Evolutionary conservation across 2,329 filamentous ascomycete genomes (phyloP).

Genomic region (Talaromyces marneffei): DNA sequence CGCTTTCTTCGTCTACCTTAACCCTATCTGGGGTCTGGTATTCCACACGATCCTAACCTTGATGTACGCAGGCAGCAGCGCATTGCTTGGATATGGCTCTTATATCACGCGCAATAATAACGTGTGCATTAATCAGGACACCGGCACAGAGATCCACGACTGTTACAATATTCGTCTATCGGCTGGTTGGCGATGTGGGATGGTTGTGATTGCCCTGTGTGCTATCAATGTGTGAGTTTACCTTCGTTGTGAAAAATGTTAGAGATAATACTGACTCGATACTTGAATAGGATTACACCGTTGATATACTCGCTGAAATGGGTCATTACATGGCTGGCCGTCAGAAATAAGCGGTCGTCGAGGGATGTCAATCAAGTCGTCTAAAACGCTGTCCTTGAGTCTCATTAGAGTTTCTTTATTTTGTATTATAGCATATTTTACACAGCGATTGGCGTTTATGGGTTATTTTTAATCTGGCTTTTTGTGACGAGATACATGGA

Average conservation of each 20-base stretch:
- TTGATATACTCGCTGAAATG: neutral
- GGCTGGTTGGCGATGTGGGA: constrained; percentile 10
- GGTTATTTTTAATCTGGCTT: neutral
- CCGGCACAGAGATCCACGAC: neutral
- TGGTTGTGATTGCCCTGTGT: constrained; percentile 5
- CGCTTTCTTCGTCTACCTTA: neutral
- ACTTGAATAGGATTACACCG: neutral
- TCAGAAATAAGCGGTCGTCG: neutral
- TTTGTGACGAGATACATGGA: neutral
- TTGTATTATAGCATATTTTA: neutral
- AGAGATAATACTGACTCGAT: neutral
- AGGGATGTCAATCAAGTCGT: neutral
- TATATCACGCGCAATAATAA: constrained; percentile 11
- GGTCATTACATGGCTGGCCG: neutral
- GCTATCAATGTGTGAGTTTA: neutral
- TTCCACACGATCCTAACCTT: neutral
- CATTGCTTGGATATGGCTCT: constrained; percentile 5
- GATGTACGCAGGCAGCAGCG: neutral
- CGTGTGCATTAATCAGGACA: neutral
- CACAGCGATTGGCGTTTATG: neutral
- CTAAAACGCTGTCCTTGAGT: neutral
- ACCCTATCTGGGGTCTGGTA: neutral
- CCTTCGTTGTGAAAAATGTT: neutral
- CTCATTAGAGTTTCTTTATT: neutral
- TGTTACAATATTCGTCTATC: neutral